Evolutionary conservation across 2,329 filamentous ascomycete species (phyloP), one percentile per base, ranked within the genome.

Genomic region (Fusarium agapanthi): DNA sequence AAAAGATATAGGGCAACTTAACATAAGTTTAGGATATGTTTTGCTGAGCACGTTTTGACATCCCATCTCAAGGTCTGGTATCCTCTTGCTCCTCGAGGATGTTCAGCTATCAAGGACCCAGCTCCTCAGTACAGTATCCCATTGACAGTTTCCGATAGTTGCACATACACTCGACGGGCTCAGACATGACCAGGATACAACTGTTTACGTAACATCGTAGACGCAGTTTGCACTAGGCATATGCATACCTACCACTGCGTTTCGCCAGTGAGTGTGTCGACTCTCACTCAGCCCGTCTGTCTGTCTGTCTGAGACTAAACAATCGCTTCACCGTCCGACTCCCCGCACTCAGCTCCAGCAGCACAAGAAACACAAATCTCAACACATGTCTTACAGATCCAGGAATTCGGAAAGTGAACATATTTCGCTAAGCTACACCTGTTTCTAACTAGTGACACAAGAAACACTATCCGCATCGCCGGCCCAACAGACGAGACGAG

Each of bases 381-480:
- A 51, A 30, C 30, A 4, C 56, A 59, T 38, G 43, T 51, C 56
- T 59, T 16, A 26, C 16, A 44, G 13, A 58, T 34, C 51, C 59
- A 62, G 32, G 41, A 62, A 62, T 62, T 62, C 59, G 51, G 59
- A 58, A 58, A 28, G 32, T 30, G 34, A 28, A 45, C 40, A 41
- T 47, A 30, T 50, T 41, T 57, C 64, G 45, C 64, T 69, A 54
- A 40, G 37, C 65, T 40, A 57, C 57, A 30, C 65, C 65, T 44
- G 12, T 58, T 69, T 64, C 65, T 50, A 54, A 50, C 53, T 69
- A 64, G 67, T 56, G 26, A 40, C 43, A 44, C 54, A 68, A 40
- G 45, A 50, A 65, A 41, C 38, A 61, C 22, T 32, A 30, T 35
- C 40, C 35, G 34, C 54, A 48, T 60, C 61, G 20, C 63, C 38